Evolutionary conservation across 495 filamentous ascomycete genomes (phyloP).

Genomic region (Trichoderma gamsii): DNA sequence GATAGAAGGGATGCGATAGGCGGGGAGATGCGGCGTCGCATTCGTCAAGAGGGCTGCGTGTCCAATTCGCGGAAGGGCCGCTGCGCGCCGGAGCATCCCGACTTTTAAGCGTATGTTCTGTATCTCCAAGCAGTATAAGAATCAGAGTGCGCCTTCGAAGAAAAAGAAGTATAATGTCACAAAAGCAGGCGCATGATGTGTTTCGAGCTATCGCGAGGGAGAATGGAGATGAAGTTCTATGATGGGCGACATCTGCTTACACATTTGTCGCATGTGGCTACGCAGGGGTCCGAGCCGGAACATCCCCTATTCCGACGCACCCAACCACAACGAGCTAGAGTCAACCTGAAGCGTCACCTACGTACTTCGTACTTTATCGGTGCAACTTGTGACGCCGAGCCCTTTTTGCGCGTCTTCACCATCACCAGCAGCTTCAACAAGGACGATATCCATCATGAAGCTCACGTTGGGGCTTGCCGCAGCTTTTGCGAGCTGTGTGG

Average conservation of each 20-base stretch:
- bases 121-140: background rate
- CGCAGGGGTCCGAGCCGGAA: background rate
- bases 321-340: background rate
- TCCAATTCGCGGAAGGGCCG: constrained; percentile 5
- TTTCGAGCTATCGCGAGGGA: background rate
- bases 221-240: background rate
- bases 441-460: constrained; percentile 15
- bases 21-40: background rate
- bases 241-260: background rate
- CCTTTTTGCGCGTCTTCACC: background rate
- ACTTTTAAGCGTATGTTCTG: background rate
- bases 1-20: background rate
- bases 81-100: constrained; percentile 12
- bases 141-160: background rate
- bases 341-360: constrained; percentile 1
- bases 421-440: constrained; percentile 1
- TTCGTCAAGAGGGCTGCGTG: background rate
- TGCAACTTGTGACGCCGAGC: constrained; percentile 13
- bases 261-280: constrained; percentile 11
- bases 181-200: background rate
- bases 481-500: constrained; percentile 14
- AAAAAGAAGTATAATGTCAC: background rate
- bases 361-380: background rate
- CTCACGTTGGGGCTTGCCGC: constrained; percentile 14
- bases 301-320: background rate